Evolutionary conservation across 495 filamentous ascomycete species (phyloP).

Genomic region (Sordaria brevicollis): DNA sequence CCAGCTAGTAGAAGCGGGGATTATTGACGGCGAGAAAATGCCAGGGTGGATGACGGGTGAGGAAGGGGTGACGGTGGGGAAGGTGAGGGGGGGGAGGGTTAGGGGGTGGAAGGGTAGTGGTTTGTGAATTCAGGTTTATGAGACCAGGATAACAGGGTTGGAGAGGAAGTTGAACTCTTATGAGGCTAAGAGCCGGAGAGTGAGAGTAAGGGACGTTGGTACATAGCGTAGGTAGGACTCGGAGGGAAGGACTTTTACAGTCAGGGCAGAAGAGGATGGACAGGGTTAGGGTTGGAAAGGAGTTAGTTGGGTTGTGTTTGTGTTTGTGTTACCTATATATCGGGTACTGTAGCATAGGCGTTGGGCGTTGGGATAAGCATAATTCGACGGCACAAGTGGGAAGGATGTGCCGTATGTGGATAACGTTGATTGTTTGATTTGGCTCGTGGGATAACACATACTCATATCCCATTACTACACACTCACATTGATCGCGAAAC

Average conservation of each 20-base stretch:
- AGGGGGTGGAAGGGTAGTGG: conserved; percentile 38
- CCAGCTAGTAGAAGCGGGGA: conserved; percentile 60
- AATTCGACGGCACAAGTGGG: neutral
- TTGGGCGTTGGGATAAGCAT: neutral
- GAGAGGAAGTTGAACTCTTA: no score
- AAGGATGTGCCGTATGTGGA: no score
- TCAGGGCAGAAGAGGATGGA: neutral
- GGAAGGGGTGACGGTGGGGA: conserved; percentile 63
- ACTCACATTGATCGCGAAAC: neutral
- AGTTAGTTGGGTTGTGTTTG: neutral
- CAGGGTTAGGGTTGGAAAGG: neutral
- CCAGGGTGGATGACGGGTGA: conserved; percentile 90
- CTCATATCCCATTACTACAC: no score
- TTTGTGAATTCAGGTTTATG: conserved; percentile 16
- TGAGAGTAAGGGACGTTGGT: no score
- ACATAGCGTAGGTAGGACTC: no score
- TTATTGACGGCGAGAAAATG: conserved; percentile 65
- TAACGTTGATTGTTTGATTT: no score
- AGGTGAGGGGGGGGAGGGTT: conserved; percentile 53
- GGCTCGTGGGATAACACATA: no score
- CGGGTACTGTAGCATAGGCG: neutral
- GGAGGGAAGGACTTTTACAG: no score
- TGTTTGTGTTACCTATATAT: neutral
- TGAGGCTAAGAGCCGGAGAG: no score
- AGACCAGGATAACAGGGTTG: no score